Evolutionary conservation across 352 stramenopile genomes (phyloP), one percentile per base, ranked within the genome.

Genomic region (Peronospora destructor): DNA sequence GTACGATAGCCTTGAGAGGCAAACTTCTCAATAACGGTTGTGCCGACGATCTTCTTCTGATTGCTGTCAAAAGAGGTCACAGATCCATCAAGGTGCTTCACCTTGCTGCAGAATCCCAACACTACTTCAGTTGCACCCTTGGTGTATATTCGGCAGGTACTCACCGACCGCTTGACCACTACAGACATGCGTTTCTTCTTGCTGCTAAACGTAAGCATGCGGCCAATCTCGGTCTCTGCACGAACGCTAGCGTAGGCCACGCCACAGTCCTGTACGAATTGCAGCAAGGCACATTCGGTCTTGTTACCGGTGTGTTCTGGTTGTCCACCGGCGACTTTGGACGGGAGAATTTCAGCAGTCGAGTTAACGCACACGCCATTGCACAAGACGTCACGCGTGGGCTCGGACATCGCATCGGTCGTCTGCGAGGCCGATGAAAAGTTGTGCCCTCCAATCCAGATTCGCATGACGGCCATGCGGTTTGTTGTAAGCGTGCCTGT

Each of bases 401-500:
- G 63, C 37, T 78, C 71, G 7, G 77, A 85, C 58, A 87, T 80
- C 42, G 78, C 72, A 26, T 73, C 72, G 0, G 53, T 53, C 2
- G 68, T 67, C 25, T 85, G 61, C 0, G 69, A 55, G 2, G 71
- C 76, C 8, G 65, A 71, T 2, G 66, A 62, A 40, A 85, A 85
- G 44, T 84, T 74, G 12, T 74, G 54, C 0, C 71, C 73, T 26
- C 66, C 85, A 33, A 92, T 68, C 78, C 83, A 94, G n/a, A 77
- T 66, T 29, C 90, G 68, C 68, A 95, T 89, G 28, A 98, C 90
- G 3, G 95, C 97, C 96, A 99, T 99, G 11, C 87, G 75, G 59
- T 98, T 98, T 43, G 96, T 92, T 8, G 95, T 99, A 5, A 98
- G 77, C 14, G 95, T 99, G 35, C 68, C 96, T 2, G 95, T 98